phyloP scores from a whole-genome alignment of 805 yeast species.

The Alloascoidea africana region DNA sequence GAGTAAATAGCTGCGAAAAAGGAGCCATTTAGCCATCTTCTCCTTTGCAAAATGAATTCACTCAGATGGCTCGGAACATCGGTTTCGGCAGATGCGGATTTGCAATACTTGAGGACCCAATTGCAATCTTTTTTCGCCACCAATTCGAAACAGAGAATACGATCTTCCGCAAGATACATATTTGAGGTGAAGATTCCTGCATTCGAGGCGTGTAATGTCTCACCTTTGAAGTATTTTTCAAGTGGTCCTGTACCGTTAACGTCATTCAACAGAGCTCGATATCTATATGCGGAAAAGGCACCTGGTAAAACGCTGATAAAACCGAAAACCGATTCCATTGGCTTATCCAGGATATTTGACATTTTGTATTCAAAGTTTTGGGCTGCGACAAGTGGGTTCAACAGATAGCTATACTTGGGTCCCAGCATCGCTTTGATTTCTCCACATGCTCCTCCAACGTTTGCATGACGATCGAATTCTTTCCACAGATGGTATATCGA shows the following conservation, averaged over 20 bases:
- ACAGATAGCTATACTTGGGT: conserved; percentile 30
- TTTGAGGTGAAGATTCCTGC: conserved; percentile 84
- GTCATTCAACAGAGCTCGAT: conserved; percentile 53
- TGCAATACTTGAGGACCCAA: conserved; percentile 77
- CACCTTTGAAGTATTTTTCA: conserved; percentile 86
- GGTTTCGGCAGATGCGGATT: conserved; percentile 81
- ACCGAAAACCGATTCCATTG: conserved; percentile 90
- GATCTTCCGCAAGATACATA: conserved; percentile 95
- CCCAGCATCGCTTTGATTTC: conserved; percentile 86
- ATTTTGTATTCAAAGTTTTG: conserved; percentile 95
- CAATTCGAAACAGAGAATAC: conserved; percentile 87
- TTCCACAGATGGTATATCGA: conserved; percentile 86
- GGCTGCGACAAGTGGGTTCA: conserved; percentile 88
- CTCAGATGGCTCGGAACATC: conserved; percentile 87
- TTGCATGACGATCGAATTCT: conserved; percentile 56
- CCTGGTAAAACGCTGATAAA: conserved; percentile 92
- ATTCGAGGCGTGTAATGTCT: conserved; percentile 52
- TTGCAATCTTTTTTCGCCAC: conserved; percentile 64
- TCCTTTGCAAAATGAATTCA: conserved; percentile 79
- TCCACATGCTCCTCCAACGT: conserved; percentile 97
- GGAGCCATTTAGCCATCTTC: conserved; percentile 96
- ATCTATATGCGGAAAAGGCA: conserved; percentile 91
- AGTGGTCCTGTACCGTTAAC: conserved; percentile 72
- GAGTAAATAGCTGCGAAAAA: conserved; percentile 90
- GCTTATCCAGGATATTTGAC: conserved; percentile 89